Base-by-base conservation (phyloP, 202 grass and related monocot genomes). In the Eragrostis tef region DNA sequence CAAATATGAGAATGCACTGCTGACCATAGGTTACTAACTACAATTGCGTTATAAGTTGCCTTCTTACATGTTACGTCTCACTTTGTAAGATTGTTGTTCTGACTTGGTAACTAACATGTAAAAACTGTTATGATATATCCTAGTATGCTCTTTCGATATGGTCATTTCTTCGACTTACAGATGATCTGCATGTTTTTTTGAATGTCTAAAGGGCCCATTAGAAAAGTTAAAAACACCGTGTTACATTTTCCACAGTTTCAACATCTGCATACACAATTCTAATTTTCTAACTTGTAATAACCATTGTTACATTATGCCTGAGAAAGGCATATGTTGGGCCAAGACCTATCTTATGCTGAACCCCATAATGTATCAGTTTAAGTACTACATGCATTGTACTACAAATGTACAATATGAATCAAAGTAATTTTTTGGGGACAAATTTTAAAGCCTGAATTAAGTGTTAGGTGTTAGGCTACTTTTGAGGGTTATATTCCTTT, bases 81-180 rank as follows among this genome's bases (percentile, higher is more conserved):
- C 14, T 65, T 27, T 42, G 6, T 31, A 74, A 25, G 21, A 64
- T 70, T 71, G 34, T 64, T 75, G 34, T 64, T 75, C 53, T 66
- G 73, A 63, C n/a, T 78, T 60, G 24, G 43, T 39, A 58, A 49
- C n/a, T 36, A 49, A 49, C 14, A 50, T 48, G 42, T 47, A 12
- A 66, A 71, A 65, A 25, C 2, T 73, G 9, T 24, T 61, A 39
- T 57, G 25, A 47, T 67, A 69, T 52, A 53, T 24, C 19, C 34
- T 64, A 34, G 13, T 56, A 52, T 27, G 26, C 51, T 22, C n/a
- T 44, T 81, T 81, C 27, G 36, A 14, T 81, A 64, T 29, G 34
- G 34, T 39, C 3, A 5, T 39, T 39, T 39, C 34, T 39, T 39
- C 34, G 34, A 0, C 34, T 3, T 17, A 64, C 3, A 56, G 46